Evolutionary conservation across 202 grass and related monocot species (phyloP), one percentile per base, ranked within the genome.

Genomic region (Eragrostis tef): DNA sequence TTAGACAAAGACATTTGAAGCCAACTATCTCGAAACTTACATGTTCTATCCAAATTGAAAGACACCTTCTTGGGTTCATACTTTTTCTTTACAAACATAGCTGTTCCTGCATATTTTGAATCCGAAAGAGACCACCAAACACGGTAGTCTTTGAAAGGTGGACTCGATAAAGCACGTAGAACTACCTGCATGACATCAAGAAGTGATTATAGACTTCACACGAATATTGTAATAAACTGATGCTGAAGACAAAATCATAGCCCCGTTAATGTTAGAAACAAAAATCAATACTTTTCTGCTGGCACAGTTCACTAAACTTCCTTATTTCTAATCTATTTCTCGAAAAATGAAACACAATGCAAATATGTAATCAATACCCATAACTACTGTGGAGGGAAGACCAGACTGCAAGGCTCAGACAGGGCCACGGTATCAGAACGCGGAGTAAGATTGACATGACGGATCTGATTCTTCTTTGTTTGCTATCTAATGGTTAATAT

Each of bases 51-150:
- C 78, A 98, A 91, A 53, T 77, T 93, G 80, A 93, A 98, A 51
- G 82, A 93, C 58, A 98, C 73, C 79, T 91, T 94, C 77, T 98
- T 98, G 74, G 92, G 90, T 68, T 87, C 78, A 86, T 93, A 80
- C 78, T 85, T 86, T 83, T 94, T 94, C 79, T 98, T 98, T 77
- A 94, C 78, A 85, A 98, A 84, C 82, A 98, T 78, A 79, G 90
- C 87, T 73, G 90, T 94, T 65, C 92, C 95, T 12, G 75, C 90
- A 59, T 98, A 98, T 56, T 94, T 98, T 14, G 92, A 91, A 78
- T 98, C 92, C 43, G 95, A 94, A 91, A 94, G 95, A 86, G 95
- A 98, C 95, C 95, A 98, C 90, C 88, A 93, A 15, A 93, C 90
- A 81, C 74, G 79, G 67, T 91, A 98, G 45, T 91, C 90, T 87